phyloP scores from a whole-genome alignment of 441 rosid genomes.

The Mallotus repandus region DNA sequence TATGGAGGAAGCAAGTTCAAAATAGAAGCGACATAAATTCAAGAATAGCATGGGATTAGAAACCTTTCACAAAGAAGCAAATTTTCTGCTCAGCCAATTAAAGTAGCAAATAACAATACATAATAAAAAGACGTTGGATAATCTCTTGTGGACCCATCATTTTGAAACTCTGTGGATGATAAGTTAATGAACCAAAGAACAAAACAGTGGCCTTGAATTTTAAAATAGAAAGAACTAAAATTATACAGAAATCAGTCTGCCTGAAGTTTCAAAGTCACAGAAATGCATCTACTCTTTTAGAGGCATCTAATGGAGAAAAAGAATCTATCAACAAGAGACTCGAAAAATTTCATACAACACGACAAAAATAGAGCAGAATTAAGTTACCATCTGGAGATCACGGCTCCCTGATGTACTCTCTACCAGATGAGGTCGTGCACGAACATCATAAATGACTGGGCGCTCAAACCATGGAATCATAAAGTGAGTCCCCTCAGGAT shows the following conservation, averaged over 20 bases:
- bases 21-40: background rate
- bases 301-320: background rate
- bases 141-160: background rate
- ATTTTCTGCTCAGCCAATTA: background rate
- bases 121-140: background rate
- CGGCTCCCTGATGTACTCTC: conserved; percentile 96
- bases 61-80: background rate
- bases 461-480: conserved; percentile 91
- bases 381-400: conserved; percentile 88
- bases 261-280: background rate
- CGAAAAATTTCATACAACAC: background rate
- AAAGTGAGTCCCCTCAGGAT: conserved; percentile 89
- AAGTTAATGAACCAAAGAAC: no score
- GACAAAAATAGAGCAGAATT: background rate
- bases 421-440: conserved; percentile 87
- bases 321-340: background rate
- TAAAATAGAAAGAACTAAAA: background rate
- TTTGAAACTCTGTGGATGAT: background rate
- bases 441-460: conserved; percentile 80
- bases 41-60: background rate
- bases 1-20: background rate
- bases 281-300: background rate
- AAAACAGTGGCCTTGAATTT: background rate
- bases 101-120: no score
- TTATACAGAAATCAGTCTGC: background rate